Conservation (phyloP, 371 early-diverging fungal genomes). For the Mortierella sp. region DNA sequence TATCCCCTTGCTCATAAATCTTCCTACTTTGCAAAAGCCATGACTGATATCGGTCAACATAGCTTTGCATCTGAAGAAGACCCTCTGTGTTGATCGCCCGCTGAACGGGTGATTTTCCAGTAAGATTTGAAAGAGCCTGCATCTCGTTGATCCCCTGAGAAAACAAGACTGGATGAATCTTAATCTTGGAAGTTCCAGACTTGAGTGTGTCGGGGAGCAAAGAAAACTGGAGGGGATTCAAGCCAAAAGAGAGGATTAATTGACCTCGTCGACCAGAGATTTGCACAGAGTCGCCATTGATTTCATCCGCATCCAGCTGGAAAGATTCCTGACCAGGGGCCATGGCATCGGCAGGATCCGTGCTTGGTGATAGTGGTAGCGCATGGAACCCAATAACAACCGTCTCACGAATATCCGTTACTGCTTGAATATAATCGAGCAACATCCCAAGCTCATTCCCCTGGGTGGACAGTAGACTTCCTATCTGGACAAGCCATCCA, state of each 20-base stretch:
- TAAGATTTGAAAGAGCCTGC: conserved; percentile 45
- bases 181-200: conserved; percentile 29
- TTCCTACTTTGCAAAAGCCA: conserved; percentile 26
- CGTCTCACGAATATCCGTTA: conserved; percentile 31
- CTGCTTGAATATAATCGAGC: conserved; percentile 40
- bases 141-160: conserved; percentile 53
- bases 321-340: neutral
- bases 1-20: neutral
- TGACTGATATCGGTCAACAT: conserved; percentile 26
- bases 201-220: conserved; percentile 37
- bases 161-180: conserved; percentile 34
- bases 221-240: conserved; percentile 39
- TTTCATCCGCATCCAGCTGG: conserved; percentile 15
- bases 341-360: conserved; percentile 4
- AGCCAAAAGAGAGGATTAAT: conserved; percentile 35
- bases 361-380: conserved; percentile 14
- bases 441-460: conserved; percentile 49
- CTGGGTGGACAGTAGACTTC: conserved; percentile 43
- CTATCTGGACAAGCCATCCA: conserved; percentile 51
- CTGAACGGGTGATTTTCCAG: conserved; percentile 37
- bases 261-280: conserved; percentile 43
- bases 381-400: conserved; percentile 38
- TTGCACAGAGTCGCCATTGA: conserved; percentile 26
- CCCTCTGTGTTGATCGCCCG: conserved; percentile 40
- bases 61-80: conserved; percentile 40